Evolutionary conservation across 257 asterid species (phyloP).

Genomic region (Hygrophila difformis): DNA sequence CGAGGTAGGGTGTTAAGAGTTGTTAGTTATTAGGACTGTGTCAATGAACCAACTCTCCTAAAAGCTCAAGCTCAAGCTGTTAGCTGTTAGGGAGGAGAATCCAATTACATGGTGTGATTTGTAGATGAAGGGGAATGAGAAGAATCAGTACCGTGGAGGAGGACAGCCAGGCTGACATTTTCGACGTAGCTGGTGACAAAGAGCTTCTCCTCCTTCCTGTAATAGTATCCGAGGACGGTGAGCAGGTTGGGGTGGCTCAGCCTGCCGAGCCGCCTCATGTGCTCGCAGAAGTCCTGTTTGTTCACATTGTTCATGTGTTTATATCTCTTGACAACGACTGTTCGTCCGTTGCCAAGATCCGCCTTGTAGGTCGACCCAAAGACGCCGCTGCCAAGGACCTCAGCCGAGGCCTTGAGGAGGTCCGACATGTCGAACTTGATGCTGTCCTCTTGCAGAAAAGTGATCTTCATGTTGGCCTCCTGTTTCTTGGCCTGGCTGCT

Average conservation of each 20-base stretch:
- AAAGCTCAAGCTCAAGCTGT: too few species aligned
- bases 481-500: too few species aligned
- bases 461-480: conserved; percentile 31
- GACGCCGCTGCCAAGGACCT: conserved; percentile 73
- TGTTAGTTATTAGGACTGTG: too few species aligned
- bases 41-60: too few species aligned
- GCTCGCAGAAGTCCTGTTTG: conserved; percentile 70
- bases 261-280: conserved; percentile 85
- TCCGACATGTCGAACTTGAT: conserved; percentile 67
- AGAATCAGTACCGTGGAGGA: conserved; percentile 59
- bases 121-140: neutral
- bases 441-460: conserved; percentile 50
- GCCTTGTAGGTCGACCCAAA: conserved; percentile 86
- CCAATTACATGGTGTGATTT: neutral
- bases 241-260: conserved; percentile 61
- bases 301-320: conserved; percentile 72
- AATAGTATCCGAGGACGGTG: conserved; percentile 65
- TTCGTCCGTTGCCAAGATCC: conserved; percentile 31
- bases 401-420: conserved; percentile 82
- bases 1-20: too few species aligned
- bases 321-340: conserved; percentile 77
- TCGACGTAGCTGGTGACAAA: conserved; percentile 41
- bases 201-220: conserved; percentile 92
- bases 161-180: conserved; percentile 67
- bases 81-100: conserved; percentile 13